Base-by-base conservation (phyloP, 345 rosid species). In the Kandelia obovata region DNA sequence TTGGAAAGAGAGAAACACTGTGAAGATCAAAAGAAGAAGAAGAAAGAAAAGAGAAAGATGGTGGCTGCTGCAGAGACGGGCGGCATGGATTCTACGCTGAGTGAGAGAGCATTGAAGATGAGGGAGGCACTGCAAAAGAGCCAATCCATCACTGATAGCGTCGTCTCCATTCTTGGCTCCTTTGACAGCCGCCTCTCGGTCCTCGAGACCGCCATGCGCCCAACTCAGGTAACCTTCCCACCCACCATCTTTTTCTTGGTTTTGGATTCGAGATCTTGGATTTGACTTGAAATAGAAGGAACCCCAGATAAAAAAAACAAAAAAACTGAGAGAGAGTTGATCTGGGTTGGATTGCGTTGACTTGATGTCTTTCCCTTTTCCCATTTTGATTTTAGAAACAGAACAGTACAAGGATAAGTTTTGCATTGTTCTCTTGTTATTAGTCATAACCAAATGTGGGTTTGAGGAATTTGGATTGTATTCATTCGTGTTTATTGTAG, bases 151-250 rank as follows among this genome's bases (percentile, higher is more conserved):
- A 90, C 97, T 25, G 97, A 92, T 58, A 87, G 78, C 58, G 94
- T 92, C 39, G 99, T 89, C 69, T 73, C 96, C 5, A 88, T 95
- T 77, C 96, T 95, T 26, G 99, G 99, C 27, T 92, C 99, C 56
- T 95, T 95, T 65, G 99, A 92, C 71, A 89, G 91, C 82, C 97
- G 99, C 61, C 97, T 92, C n/a, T 95, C 99, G 58, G 88, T 93
- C 69, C 96, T 95, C 7, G 99, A 95, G 77, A 85, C 99, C 53
- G 99, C 99, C 81, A 92, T 95, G 99, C 96, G 99, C 66, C 97
- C 99, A 2, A 92, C 97, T 78, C 99, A 95, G 97, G 99, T 95
- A 16, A 30, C 5, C 52, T 13, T 8, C 27, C 53, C 5, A 13
- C 51, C 7, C 26, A 27, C 1, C 31, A 65, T 30, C 35, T 6